Conservation (phyloP, 2,329 filamentous ascomycete genomes). For the Cytospora piceae region DNA sequence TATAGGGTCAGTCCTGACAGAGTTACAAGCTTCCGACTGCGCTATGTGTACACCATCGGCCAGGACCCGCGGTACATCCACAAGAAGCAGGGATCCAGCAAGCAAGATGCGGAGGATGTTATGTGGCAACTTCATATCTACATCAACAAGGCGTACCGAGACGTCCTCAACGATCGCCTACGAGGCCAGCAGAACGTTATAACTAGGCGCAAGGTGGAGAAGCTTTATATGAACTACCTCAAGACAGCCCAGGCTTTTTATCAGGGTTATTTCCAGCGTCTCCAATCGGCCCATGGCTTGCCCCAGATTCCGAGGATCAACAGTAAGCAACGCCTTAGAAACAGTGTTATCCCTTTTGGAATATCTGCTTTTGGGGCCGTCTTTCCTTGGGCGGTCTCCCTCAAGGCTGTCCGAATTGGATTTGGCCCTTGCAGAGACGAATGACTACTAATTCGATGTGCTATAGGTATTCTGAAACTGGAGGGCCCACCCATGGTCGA, state of each 20-base stretch:
- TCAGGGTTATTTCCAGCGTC: slow-evolving; percentile 77
- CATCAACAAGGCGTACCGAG: slow-evolving; percentile 79
- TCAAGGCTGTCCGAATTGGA: not conserved
- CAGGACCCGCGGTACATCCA: slow-evolving; percentile 64
- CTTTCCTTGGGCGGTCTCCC: not conserved
- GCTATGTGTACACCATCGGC: slow-evolving; percentile 74
- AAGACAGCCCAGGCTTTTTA: slow-evolving; percentile 90
- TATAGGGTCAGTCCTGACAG: slow-evolving; percentile 23
- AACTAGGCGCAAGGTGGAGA: slow-evolving; percentile 76
- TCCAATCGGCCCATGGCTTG: slow-evolving; percentile 65
- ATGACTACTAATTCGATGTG: not conserved
- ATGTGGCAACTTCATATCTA: slow-evolving; percentile 81
- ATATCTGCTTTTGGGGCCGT: not conserved
- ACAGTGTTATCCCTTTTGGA: not conserved
- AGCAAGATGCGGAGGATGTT: slow-evolving; percentile 66
- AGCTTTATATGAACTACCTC: slow-evolving; percentile 81
- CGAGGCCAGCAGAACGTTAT: slow-evolving; percentile 57
- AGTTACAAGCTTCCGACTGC: slow-evolving; percentile 53
- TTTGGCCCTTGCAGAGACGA: not conserved
- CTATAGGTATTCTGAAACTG: slow-evolving; percentile 44
- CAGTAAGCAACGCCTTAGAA: slow-evolving; percentile 23
- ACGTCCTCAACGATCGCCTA: slow-evolving; percentile 60
- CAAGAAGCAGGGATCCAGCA: slow-evolving; percentile 47
- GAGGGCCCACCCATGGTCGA: slow-evolving; percentile 45
- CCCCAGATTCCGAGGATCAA: slow-evolving; percentile 49